Evolutionary conservation across 2,329 filamentous ascomycete species (phyloP), one percentile per base, ranked within the genome.

Genomic region (Aspergillus quadrilineatus): DNA sequence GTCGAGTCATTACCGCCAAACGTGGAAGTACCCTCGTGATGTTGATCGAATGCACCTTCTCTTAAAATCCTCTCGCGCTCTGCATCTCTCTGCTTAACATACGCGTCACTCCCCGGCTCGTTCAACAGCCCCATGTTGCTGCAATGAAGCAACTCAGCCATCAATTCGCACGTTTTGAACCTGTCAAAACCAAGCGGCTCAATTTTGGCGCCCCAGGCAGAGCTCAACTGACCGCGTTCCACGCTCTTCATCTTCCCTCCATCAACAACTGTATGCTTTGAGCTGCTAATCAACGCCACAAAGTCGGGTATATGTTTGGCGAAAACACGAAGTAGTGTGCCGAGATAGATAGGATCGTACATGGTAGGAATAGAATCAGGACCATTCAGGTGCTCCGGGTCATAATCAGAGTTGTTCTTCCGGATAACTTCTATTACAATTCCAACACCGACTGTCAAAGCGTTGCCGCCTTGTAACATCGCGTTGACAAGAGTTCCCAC

Each of bases 371-470:
- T 80, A 2, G 89, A 85, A 62, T 89, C 89, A 29, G 89, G 85
- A 57, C 92, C 90, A 48, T 89, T 86, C 59, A 92, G 87, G 65
- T 92, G 89, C 65, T 97, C 94, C 0, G 94, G 88, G 65, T 99
- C 94, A 71, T 99, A 99, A 74, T 99, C 94, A 0, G 94, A 97
- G 73, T 99, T 99, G 76, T 99, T 99, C 78, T 99, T 99, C 59
- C 94, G 85, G 71, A 99, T 99, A 45, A 99, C 94, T 75, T 99
- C 94, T 62, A 99, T 99, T 34, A 99, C 85, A 67, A 97, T 97
- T 17, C 94, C 94, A 9, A 99, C 94, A 49, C 94, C 94, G 14
- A 97, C 95, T 0, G 93, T 97, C 57, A 99, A 77, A 5, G 94
- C 89, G 67, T 99, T 97, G 28, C 94, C 94, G 39, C 94, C 94